Evolutionary conservation across 495 filamentous ascomycete species (phyloP).

Genomic region (Daldinia grandis): DNA sequence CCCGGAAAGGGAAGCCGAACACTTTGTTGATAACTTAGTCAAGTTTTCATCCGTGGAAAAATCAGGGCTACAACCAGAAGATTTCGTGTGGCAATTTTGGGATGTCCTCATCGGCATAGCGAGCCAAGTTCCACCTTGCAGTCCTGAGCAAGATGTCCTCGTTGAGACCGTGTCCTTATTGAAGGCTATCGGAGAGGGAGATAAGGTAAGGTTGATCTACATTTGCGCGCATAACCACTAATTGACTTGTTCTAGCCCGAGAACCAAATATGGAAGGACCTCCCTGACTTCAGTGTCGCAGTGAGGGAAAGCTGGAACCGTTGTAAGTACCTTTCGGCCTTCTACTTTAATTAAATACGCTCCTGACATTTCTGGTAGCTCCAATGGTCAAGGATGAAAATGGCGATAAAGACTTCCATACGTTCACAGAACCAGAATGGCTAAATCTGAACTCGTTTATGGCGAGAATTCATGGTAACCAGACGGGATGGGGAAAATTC

Average conservation of each 20-base stretch:
- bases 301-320: too few relatives aligned
- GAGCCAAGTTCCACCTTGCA: background rate
- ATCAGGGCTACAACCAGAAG: background rate
- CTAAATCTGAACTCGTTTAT: slow-evolving; percentile 19
- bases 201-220: background rate
- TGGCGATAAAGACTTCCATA: too few relatives aligned
- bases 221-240: background rate
- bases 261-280: too few relatives aligned
- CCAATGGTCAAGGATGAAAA: too few relatives aligned
- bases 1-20: background rate
- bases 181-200: background rate
- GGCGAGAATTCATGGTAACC: background rate
- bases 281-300: too few relatives aligned
- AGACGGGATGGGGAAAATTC: background rate
- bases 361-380: too few relatives aligned
- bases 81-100: slow-evolving; percentile 1
- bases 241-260: too few relatives aligned
- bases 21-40: background rate
- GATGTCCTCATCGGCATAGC: background rate
- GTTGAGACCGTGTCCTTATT: background rate
- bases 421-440: slow-evolving; percentile 14
- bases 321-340: too few relatives aligned
- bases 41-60: background rate
- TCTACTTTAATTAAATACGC: too few relatives aligned
- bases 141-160: slow-evolving; percentile 8